Conservation (phyloP, 2,329 filamentous ascomycete species). For the Phoma sp. region DNA sequence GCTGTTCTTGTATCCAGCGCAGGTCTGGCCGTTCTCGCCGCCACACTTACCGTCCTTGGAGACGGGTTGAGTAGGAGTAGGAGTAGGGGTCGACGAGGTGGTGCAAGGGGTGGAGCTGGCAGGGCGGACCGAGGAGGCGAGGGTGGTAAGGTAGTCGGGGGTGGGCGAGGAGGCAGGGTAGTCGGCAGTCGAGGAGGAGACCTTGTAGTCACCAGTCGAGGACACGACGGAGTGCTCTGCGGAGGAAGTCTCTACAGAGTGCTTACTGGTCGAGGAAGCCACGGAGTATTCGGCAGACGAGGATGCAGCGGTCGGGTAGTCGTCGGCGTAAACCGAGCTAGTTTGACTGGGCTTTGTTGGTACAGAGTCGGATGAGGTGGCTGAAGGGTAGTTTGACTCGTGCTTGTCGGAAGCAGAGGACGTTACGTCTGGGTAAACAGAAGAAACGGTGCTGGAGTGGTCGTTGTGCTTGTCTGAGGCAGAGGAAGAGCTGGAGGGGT, state of each 20-base stretch:
- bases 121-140: slow-evolving; percentile 8
- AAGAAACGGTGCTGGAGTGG: slow-evolving; percentile 10
- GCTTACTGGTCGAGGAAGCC: background rate
- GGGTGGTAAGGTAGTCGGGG: slow-evolving; percentile 8
- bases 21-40: slow-evolving; percentile 30
- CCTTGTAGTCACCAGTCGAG: background rate
- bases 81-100: slow-evolving; percentile 11
- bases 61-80: slow-evolving; percentile 24
- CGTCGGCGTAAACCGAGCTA: slow-evolving; percentile 11
- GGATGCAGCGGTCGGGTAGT: slow-evolving; percentile 1
- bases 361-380: slow-evolving; percentile 11
- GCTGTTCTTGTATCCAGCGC: slow-evolving; percentile 32
- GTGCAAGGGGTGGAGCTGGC: slow-evolving; percentile 24
- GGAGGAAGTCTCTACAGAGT: background rate
- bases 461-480: slow-evolving; percentile 11
- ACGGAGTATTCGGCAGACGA: slow-evolving; percentile 4
- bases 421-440: slow-evolving; percentile 14
- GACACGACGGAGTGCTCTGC: background rate
- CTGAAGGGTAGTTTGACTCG: slow-evolving; percentile 4
- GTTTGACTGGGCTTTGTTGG: slow-evolving; percentile 16
- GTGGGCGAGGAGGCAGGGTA: slow-evolving; percentile 5
- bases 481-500: slow-evolving; percentile 9
- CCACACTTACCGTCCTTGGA: slow-evolving; percentile 38
- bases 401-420: slow-evolving; percentile 15
- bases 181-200: slow-evolving; percentile 1